Conservation (phyloP, 768 basidiomycete genomes). For the Infundibulicybe gibba region DNA sequence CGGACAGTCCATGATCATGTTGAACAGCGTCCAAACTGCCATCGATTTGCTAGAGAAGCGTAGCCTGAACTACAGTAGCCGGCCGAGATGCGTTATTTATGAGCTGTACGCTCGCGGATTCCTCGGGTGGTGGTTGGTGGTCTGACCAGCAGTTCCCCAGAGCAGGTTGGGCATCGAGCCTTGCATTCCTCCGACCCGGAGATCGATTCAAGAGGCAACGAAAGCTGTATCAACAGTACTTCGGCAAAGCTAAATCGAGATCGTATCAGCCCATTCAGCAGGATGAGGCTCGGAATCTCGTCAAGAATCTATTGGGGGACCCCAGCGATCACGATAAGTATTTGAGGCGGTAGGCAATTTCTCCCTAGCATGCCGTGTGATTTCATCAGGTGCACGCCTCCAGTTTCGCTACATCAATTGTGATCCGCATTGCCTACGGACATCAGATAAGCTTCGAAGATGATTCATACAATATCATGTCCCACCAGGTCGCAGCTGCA, state of each 20-base stretch:
- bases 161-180: background rate
- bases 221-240: background rate
- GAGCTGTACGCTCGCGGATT: background rate
- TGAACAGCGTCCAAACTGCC: slow-evolving; percentile 4
- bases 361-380: background rate
- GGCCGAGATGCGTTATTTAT: slow-evolving; percentile 8
- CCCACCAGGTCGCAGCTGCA: too few relatives aligned
- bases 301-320: background rate
- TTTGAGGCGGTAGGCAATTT: background rate
- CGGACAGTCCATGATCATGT: slow-evolving; percentile 6
- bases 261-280: background rate
- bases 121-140: background rate
- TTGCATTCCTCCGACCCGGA: background rate
- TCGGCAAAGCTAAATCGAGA: background rate
- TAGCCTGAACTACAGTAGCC: slow-evolving; percentile 17
- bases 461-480: too few relatives aligned
- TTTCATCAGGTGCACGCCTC: too few relatives aligned
- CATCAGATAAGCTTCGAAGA: too few relatives aligned
- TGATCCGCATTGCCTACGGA: too few relatives aligned
- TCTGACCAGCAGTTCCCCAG: background rate
- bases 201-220: background rate
- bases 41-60: slow-evolving; percentile 13
- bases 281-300: background rate
- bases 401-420: slow-evolving; percentile 5
- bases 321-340: background rate